Evolutionary conservation across 2,329 filamentous ascomycete genomes (phyloP).

Genomic region (Penicillium sp.): DNA sequence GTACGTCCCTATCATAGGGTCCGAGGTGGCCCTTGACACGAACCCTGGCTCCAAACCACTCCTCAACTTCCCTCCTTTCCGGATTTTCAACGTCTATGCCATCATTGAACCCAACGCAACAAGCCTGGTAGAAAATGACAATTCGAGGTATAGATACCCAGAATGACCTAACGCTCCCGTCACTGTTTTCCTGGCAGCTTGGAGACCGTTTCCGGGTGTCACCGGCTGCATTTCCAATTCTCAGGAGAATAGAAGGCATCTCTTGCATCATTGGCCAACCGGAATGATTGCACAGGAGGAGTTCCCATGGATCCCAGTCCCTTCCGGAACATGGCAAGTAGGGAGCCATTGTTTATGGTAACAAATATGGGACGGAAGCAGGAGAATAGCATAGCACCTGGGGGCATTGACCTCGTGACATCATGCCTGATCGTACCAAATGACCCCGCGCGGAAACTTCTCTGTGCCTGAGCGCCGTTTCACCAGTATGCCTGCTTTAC

Average conservation of each 20-base stretch:
- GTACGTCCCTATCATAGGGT: constrained; percentile 1
- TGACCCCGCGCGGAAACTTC: constrained; percentile 5
- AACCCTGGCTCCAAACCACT: neutral
- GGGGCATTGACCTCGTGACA: constrained; percentile 1
- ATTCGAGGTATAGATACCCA: neutral
- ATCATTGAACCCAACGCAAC: neutral
- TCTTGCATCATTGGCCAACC: neutral
- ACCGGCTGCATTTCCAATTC: constrained; percentile 4
- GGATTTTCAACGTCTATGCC: neutral
- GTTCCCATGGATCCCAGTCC: constrained; percentile 6
- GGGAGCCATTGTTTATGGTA: neutral
- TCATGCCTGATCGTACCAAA: constrained; percentile 11
- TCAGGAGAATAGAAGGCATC: neutral
- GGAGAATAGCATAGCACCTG: neutral
- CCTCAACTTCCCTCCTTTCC: neutral
- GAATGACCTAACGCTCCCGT: neutral
- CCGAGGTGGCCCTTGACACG: constrained; percentile 7
- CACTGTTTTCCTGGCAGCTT: neutral
- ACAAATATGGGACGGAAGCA: neutral
- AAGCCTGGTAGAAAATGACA: neutral
- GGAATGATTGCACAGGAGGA: neutral
- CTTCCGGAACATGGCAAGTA: constrained; percentile 9
- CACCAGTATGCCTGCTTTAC: neutral
- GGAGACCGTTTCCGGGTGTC: neutral
- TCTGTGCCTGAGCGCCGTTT: constrained; percentile 6